Conservation (phyloP, 352 stramenopile species). For the Pythium guiyangense region DNA sequence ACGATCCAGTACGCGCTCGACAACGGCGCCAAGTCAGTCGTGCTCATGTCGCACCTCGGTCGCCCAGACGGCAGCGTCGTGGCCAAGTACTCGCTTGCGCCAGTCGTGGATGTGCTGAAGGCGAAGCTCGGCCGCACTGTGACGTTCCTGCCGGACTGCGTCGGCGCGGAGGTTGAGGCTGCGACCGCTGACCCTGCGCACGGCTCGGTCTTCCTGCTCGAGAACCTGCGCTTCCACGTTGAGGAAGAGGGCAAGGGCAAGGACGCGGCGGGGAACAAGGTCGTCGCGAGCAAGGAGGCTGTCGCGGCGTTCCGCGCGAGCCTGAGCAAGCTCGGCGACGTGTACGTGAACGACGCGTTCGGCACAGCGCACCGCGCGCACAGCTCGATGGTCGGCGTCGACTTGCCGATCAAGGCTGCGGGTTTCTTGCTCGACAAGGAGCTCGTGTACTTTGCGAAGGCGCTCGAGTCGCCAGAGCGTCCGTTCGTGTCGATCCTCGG, state of each 20-base stretch:
- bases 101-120: constrained; percentile 91
- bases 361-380: constrained; percentile 97
- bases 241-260: constrained; percentile 94
- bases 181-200: constrained; percentile 59
- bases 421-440: constrained; percentile 99
- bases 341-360: constrained; percentile 99
- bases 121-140: constrained; percentile 91
- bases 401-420: constrained; percentile 83
- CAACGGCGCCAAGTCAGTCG: constrained; percentile 96
- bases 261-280: constrained; percentile 79
- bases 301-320: constrained; percentile 89
- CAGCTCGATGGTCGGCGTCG: constrained; percentile 97
- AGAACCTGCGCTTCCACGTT: constrained; percentile 99
- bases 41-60: constrained; percentile 98
- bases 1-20: constrained; percentile 97
- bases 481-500: constrained; percentile 98
- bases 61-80: constrained; percentile 93
- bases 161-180: constrained; percentile 88
- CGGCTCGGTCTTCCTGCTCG: constrained; percentile 93
- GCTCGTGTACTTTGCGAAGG: constrained; percentile 98
- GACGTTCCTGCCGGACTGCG: constrained; percentile 94
- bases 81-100: constrained; percentile 95
- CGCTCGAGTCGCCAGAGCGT: constrained; percentile 95
- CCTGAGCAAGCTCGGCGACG: constrained; percentile 91
- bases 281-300: constrained; percentile 91